A percentile compares a stretch with the other conserved stretches of the same genome.
Evolutionary conservation across 2,329 filamentous ascomycete species (phyloP).

Genomic region (Colletotrichum neosansevieriae): DNA sequence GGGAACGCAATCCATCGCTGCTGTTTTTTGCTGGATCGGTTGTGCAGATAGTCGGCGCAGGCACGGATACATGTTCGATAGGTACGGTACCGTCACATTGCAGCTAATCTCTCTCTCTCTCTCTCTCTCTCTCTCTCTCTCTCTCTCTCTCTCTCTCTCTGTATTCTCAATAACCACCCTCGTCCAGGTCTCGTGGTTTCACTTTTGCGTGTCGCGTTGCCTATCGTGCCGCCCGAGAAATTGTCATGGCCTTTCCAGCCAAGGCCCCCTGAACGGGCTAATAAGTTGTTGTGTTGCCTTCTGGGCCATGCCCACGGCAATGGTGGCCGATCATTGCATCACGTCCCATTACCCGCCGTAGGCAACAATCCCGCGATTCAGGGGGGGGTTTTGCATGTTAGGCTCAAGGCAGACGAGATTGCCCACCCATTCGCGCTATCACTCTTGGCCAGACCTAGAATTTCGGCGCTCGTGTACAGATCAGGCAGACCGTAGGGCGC

Average conservation of each 20-base stretch:
- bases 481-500: too few relatives aligned
- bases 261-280: too few relatives aligned
- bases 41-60: background rate
- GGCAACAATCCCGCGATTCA: background rate
- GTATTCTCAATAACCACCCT: too few relatives aligned
- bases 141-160: too few relatives aligned
- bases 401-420: background rate
- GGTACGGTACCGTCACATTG: background rate
- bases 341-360: background rate
- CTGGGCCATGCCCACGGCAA: background rate
- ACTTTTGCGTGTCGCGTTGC: background rate
- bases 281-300: background rate
- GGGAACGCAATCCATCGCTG: background rate
- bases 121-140: too few relatives aligned
- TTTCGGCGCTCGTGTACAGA: too few relatives aligned
- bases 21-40: background rate
- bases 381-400: background rate
- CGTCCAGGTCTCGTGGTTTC: background rate
- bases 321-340: slow-evolving; percentile 20
- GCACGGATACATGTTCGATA: background rate
- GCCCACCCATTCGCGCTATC: background rate
- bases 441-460: background rate
- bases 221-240: background rate
- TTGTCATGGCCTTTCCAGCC: too few relatives aligned
- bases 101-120: background rate